Percentiles rank a stretch among this genome's conserved stretches.
Evolutionary conservation across 495 filamentous ascomycete species (phyloP).

Genomic region (Podospora appendiculata): DNA sequence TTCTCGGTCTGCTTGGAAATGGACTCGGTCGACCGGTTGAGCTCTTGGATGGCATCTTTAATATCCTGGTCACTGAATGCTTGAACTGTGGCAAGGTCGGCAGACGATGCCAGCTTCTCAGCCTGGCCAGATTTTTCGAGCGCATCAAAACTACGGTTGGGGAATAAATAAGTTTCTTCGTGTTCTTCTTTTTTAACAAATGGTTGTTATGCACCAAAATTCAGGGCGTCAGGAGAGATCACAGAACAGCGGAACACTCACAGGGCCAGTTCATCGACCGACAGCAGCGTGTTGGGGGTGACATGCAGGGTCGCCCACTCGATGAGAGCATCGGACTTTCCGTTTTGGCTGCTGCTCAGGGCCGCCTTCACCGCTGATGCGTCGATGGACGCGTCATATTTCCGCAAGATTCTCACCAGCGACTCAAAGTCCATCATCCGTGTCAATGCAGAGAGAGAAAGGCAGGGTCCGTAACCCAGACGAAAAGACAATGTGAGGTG

Average conservation of each 20-base stretch:
- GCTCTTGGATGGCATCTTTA: slow-evolving; percentile 34
- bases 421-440: slow-evolving; percentile 20
- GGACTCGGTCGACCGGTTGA: slow-evolving; percentile 36
- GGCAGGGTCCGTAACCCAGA: background rate
- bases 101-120: slow-evolving; percentile 23
- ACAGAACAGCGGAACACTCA: slow-evolving; percentile 10
- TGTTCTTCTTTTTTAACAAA: background rate
- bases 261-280: slow-evolving; percentile 33
- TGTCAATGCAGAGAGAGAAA: background rate
- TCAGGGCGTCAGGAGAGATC: background rate
- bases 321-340: slow-evolving; percentile 14
- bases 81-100: slow-evolving; percentile 26
- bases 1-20: slow-evolving; percentile 40
- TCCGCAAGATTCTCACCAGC: slow-evolving; percentile 15
- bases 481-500: too few relatives aligned
- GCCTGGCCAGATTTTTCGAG: slow-evolving; percentile 29
- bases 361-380: slow-evolving; percentile 22
- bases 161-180: background rate
- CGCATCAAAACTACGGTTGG: slow-evolving; percentile 23
- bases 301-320: slow-evolving; percentile 35
- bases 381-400: slow-evolving; percentile 22
- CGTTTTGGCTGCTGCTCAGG: slow-evolving; percentile 4
- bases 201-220: too few relatives aligned
- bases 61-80: slow-evolving; percentile 32
- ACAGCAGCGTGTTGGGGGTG: slow-evolving; percentile 34